These are phyloP conservation scores for Strobilomyces confusus DNA, from an alignment of 768 basidiomycete species.

Conservation along the genomic window DNA sequence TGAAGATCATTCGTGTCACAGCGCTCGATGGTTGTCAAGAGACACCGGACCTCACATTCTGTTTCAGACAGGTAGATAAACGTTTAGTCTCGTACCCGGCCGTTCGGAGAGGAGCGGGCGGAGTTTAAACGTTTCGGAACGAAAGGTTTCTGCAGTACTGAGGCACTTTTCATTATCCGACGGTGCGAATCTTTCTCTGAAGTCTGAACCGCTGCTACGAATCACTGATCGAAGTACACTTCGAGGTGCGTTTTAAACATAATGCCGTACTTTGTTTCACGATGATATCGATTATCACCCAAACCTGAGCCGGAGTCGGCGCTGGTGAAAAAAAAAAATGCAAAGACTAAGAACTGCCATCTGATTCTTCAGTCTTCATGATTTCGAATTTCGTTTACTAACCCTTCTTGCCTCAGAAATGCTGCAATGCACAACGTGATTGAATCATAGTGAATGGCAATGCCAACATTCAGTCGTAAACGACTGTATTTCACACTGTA, in stretches of 20 bases:
- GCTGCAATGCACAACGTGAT: not conserved
- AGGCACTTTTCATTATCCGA: not conserved
- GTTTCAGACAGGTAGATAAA: not conserved
- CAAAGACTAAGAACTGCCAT: conserved; percentile 36
- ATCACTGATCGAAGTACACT: not conserved
- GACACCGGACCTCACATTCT: not conserved
- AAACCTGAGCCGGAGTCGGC: conserved; percentile 28
- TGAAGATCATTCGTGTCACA: not conserved
- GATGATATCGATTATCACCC: conserved; percentile 25
- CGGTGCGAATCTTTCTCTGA: too few relatives aligned
- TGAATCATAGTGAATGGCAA: not conserved
- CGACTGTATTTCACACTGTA: not conserved
- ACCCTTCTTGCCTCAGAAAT: conserved; percentile 9
- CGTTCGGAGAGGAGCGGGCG: too few relatives aligned
- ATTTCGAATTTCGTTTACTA: conserved; percentile 6
- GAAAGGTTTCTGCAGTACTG: too few relatives aligned
- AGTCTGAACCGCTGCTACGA: too few relatives aligned
- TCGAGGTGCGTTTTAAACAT: conserved; percentile 8
- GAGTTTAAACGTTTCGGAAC: too few relatives aligned
- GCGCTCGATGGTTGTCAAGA: too few relatives aligned
- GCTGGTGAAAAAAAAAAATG: conserved; percentile 25
- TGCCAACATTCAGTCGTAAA: not conserved
- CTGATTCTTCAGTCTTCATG: conserved; percentile 16
- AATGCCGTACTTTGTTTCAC: not conserved
- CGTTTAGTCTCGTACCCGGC: not conserved